Conservation (phyloP, 2,329 filamentous ascomycete genomes). For the Alternaria gansuensis region DNA sequence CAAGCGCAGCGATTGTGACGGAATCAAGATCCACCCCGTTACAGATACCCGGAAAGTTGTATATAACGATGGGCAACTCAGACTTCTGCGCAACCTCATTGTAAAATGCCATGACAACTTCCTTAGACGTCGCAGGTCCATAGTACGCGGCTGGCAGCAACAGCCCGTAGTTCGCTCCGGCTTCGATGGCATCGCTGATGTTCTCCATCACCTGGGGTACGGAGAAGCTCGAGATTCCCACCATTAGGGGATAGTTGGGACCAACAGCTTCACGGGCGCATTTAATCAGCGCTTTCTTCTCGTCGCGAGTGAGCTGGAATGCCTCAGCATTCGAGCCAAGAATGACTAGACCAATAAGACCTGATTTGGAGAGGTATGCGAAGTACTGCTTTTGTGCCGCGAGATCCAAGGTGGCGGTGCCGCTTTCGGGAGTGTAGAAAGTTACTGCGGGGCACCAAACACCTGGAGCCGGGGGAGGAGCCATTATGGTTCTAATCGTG, state of each 20-base stretch:
- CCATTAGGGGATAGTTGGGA: slow-evolving; percentile 56
- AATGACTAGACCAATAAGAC: slow-evolving; percentile 57
- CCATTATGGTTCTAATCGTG: slow-evolving; percentile 15
- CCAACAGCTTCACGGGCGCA: slow-evolving; percentile 56
- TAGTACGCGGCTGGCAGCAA: slow-evolving; percentile 59
- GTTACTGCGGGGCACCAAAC: slow-evolving; percentile 56
- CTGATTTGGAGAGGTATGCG: slow-evolving; percentile 55
- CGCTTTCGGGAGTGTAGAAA: slow-evolving; percentile 54
- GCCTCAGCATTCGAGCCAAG: slow-evolving; percentile 60
- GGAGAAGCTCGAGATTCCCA: slow-evolving; percentile 56
- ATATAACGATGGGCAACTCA: slow-evolving; percentile 71
- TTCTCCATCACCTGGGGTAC: slow-evolving; percentile 57
- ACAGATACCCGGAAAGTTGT: slow-evolving; percentile 75
- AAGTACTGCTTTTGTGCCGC: slow-evolving; percentile 56
- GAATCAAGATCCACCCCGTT: slow-evolving; percentile 74
- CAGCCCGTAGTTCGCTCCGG: slow-evolving; percentile 56
- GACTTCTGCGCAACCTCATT: slow-evolving; percentile 65
- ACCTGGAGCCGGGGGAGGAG: slow-evolving; percentile 33
- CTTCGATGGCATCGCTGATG: slow-evolving; percentile 54
- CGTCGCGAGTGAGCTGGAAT: slow-evolving; percentile 56
- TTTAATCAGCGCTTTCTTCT: slow-evolving; percentile 53
- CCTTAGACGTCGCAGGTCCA: slow-evolving; percentile 54
- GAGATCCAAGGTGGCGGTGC: slow-evolving; percentile 54
- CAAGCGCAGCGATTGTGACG: slow-evolving; percentile 68
- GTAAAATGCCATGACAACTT: slow-evolving; percentile 56